These are phyloP conservation scores for Pestalotiopsis sp. DNA, from an alignment of 2,329 filamentous ascomycete genomes.

Conservation along the genomic window DNA sequence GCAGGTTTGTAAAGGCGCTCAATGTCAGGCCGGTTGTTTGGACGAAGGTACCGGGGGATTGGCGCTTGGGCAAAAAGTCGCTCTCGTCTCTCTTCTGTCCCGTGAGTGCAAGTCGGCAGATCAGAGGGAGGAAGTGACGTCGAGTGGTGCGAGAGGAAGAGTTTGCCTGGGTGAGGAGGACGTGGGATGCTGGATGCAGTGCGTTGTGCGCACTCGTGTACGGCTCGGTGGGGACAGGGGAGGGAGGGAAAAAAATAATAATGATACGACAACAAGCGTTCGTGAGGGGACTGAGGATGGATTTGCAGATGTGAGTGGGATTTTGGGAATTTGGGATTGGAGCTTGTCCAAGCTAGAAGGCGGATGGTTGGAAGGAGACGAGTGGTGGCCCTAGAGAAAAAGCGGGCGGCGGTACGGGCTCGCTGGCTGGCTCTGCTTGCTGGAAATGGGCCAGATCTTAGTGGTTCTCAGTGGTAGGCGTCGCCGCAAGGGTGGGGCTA, in stretches of 20 bases:
- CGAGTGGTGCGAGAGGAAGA: neutral
- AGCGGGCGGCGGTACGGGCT: conserved; percentile 3
- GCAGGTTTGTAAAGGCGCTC: neutral
- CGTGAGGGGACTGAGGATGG: conserved; percentile 8
- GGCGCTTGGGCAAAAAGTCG: neutral
- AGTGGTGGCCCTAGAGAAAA: neutral
- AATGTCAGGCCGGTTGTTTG: conserved; percentile 7
- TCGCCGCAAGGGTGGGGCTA: conserved; percentile 10
- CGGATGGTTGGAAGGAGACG: neutral
- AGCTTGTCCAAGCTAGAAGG: neutral
- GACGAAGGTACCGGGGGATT: neutral
- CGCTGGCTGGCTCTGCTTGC: neutral
- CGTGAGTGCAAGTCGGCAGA: neutral
- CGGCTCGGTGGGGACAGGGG: conserved; percentile 2
- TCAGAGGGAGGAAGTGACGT: neutral
- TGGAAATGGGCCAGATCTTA: conserved; percentile 13
- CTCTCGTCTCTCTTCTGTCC: neutral
- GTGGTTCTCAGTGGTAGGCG: conserved; percentile 12
- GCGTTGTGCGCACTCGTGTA: conserved; percentile 1
- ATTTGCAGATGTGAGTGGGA: neutral
- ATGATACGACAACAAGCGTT: neutral
- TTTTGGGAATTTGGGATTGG: conserved; percentile 3
- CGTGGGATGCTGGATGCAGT: neutral
- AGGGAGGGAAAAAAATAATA: neutral
- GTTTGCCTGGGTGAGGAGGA: neutral